Conservation (phyloP, 257 asterid genomes). For the Solanum clarkiae region DNA sequence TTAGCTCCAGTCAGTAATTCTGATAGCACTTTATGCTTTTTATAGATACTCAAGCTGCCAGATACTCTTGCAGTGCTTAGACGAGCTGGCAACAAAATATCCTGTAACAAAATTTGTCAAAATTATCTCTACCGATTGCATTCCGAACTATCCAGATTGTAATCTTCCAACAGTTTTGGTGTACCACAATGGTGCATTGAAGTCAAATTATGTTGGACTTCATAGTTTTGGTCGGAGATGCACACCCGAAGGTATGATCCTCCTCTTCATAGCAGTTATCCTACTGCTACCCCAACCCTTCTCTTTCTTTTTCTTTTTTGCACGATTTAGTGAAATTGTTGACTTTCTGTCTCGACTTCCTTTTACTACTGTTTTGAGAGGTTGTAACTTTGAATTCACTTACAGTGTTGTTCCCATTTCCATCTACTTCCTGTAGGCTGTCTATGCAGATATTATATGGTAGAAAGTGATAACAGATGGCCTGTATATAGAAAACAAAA, state of each 20-base stretch:
- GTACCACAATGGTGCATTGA: slow-evolving; percentile 72
- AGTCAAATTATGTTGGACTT: slow-evolving; percentile 72
- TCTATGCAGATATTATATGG: background rate
- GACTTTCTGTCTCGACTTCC: background rate
- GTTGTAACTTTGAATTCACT: background rate
- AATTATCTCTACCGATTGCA: slow-evolving; percentile 88
- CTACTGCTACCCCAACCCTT: background rate
- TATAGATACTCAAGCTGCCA: slow-evolving; percentile 56
- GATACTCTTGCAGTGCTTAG: slow-evolving; percentile 75
- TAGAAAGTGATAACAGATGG: background rate
- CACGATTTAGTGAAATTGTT: background rate
- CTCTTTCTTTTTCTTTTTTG: background rate
- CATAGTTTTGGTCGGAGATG: slow-evolving; percentile 88
- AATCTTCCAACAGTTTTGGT: slow-evolving; percentile 87
- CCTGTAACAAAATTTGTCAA: slow-evolving; percentile 90
- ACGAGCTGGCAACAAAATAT: slow-evolving; percentile 64
- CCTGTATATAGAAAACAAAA: background rate
- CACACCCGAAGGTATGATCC: slow-evolving; percentile 70
- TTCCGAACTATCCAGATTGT: slow-evolving; percentile 88
- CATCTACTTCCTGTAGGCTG: background rate
- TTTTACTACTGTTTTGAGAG: background rate
- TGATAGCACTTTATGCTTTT: background rate
- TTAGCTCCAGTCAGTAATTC: background rate
- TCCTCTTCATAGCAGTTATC: background rate
- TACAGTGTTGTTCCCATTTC: background rate